Base-by-base conservation (phyloP, 2,329 filamentous ascomycete genomes). In the Alternaria brassicicola region DNA sequence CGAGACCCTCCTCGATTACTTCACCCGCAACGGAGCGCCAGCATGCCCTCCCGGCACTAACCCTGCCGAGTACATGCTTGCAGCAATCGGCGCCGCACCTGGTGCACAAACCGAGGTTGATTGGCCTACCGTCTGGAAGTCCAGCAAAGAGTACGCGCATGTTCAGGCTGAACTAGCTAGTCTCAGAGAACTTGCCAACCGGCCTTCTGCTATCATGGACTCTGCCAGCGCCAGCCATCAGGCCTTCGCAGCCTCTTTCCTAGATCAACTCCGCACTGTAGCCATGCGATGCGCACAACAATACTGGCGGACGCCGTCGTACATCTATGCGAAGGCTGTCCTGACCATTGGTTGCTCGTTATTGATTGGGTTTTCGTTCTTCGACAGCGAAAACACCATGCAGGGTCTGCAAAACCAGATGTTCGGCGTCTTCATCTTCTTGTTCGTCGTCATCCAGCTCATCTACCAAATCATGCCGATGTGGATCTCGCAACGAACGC, bases 1-100 rank as follows among this genome's bases (percentile, higher is more conserved):
- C 1, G 79, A 83, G 49, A 85, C 79, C 0, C 78, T 94, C 70
- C 88, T 85, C 1, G 79, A 79, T 53, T 95, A 94, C 76, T 93
- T 95, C 66, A 89, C 91, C 72, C 82, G 85, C 36, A 86, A 90
- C 65, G 88, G 90, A 42, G 89, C 86, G 1, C 80, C 82, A 21
- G 69, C 81, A 38, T 93, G 89, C 71, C 86, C 86, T 1, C 59
- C 77, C 1, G 85, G 87, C 9, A 87, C 88, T 25, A 95, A 95
- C 76, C 89, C 90, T 0, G 90, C 90, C 0, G 90, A 93, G 76
- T 92, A 87, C 78, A 92, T 93, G 86, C 82, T 92, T 10, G 79
- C 80, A 54, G 73, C 80, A 25, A 77, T 78, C 19, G 70, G 71
- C 21, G 73, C 76, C 15, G 76, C 60, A n/a, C 69, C 55, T 19